These are phyloP conservation scores for Tylopilus rubrobrunneus DNA, from an alignment of 768 basidiomycete species.

Conservation along the genomic window DNA sequence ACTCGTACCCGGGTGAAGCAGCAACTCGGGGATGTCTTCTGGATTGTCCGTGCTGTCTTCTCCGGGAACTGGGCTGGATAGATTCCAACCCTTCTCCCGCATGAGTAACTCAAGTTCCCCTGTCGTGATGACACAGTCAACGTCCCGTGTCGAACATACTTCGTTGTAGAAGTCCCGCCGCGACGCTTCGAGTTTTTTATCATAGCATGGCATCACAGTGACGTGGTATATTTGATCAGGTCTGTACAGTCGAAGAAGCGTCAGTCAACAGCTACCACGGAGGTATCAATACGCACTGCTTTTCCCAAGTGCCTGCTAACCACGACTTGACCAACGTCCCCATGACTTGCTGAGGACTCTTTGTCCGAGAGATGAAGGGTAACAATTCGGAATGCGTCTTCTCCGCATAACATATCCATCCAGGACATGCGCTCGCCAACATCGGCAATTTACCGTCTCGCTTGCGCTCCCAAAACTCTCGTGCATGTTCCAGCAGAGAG, in stretches of 20 bases:
- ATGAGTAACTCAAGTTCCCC: conserved; percentile 89
- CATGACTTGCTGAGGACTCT: conserved; percentile 94
- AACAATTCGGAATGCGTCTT: conserved; percentile 94
- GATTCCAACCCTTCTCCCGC: conserved; percentile 76
- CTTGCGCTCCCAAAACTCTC: conserved; percentile 76
- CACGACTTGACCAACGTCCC: conserved; percentile 90
- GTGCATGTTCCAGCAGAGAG: conserved; percentile 73
- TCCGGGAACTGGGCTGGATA: conserved; percentile 51
- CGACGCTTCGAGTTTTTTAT: conserved; percentile 98
- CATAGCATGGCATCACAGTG: conserved; percentile 98
- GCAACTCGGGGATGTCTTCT: conserved; percentile 59
- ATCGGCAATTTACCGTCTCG: conserved; percentile 62
- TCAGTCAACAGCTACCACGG: background rate
- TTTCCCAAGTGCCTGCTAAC: conserved; percentile 65
- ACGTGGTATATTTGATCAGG: conserved; percentile 93
- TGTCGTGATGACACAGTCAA: conserved; percentile 97
- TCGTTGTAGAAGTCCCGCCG: conserved; percentile 89
- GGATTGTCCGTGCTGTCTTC: conserved; percentile 36
- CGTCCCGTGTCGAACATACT: conserved; percentile 78
- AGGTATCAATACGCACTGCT: conserved; percentile 49
- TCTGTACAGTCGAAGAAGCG: conserved; percentile 35
- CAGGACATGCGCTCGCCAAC: conserved; percentile 94
- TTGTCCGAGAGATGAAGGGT: conserved; percentile 81
- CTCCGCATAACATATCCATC: conserved; percentile 99
- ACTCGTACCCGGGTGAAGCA: conserved; percentile 77